A percentile compares a stretch with the other conserved stretches of the same genome.
phyloP scores from a whole-genome alignment of 192 early-diverging fungal genomes.

The Chytriomyces confervae region DNA sequence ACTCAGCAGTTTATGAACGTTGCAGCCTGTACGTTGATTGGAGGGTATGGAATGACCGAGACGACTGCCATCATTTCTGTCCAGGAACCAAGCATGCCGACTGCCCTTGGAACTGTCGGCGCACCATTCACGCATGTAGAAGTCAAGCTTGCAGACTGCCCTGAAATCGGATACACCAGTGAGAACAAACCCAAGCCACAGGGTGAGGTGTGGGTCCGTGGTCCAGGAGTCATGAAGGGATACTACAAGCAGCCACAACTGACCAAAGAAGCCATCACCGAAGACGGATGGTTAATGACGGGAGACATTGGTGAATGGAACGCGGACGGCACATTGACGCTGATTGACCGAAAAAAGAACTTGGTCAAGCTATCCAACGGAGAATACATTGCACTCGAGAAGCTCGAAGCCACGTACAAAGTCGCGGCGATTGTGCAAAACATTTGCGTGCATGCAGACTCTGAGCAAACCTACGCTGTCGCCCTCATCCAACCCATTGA shows the following conservation, averaged over 20 bases:
- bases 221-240: conserved; percentile 75
- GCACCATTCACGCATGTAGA: conserved; percentile 77
- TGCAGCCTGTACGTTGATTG: conserved; percentile 75
- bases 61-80: conserved; percentile 34
- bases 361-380: conserved; percentile 90
- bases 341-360: conserved; percentile 95
- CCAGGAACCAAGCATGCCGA: conserved; percentile 38
- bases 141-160: conserved; percentile 76
- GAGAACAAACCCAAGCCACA: conserved; percentile 48
- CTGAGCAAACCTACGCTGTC: conserved; percentile 72
- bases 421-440: conserved; percentile 73
- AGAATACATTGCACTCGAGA: conserved; percentile 73
- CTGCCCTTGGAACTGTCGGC: conserved; percentile 67
- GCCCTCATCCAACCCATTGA: conserved; percentile 78
- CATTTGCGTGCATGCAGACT: conserved; percentile 67
- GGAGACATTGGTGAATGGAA: conserved; percentile 91
- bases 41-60: conserved; percentile 84
- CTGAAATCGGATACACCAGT: conserved; percentile 38
- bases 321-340: conserved; percentile 73
- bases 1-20: conserved; percentile 85
- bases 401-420: conserved; percentile 90
- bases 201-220: conserved; percentile 87
- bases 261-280: conserved; percentile 71
- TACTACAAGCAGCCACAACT: conserved; percentile 78
- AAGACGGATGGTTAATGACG: conserved; percentile 86